These are phyloP conservation scores for Lathyrus tuberosus DNA, from an alignment of 306 rosid genomes.

Conservation along the genomic window DNA sequence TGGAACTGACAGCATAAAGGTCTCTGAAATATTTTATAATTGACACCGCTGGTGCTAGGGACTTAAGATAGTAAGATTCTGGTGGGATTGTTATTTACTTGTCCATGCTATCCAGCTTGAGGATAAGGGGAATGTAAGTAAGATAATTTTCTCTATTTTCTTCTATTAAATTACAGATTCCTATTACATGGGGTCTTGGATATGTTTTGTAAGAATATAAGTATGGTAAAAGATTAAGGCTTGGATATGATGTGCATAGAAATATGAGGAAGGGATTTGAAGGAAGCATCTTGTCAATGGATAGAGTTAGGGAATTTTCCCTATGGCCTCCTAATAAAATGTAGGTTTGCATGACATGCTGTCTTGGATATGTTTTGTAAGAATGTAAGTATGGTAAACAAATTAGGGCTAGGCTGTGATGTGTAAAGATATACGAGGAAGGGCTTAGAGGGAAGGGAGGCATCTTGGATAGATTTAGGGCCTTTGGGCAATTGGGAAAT, in stretches of 20 bases:
- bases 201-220: neutral
- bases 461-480: neutral
- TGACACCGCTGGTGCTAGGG: neutral
- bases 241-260: neutral
- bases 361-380: neutral
- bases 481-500: neutral
- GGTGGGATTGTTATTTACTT: neutral
- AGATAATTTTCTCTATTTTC: neutral
- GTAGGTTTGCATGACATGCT: neutral
- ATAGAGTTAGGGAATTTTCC: neutral
- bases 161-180: neutral
- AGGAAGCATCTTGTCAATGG: neutral
- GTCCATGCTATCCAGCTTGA: neutral
- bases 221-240: neutral
- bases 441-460: neutral
- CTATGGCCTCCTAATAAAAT: neutral
- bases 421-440: conserved; percentile 4
- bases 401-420: neutral
- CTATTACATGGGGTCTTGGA: neutral
- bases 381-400: neutral
- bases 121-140: neutral
- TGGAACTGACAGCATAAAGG: neutral
- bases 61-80: neutral
- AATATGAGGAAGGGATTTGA: neutral
- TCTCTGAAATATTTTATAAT: neutral